These are phyloP conservation scores for Metschnikowia noctiluminum DNA, from an alignment of 805 yeast species.

Conservation along the genomic window DNA sequence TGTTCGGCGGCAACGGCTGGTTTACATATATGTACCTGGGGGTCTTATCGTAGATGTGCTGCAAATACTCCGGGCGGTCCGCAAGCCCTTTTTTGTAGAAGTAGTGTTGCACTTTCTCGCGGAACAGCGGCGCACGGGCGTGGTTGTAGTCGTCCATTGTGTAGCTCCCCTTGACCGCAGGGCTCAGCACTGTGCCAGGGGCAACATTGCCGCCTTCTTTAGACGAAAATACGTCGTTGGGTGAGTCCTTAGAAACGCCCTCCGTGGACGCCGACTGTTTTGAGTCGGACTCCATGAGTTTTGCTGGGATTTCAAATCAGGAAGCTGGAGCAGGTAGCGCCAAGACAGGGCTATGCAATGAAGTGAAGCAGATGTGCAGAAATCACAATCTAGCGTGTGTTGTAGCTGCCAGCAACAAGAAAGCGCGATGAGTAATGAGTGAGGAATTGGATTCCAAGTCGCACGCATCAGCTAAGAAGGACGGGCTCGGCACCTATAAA, in stretches of 20 bases:
- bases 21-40: conserved; percentile 50
- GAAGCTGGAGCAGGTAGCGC: neutral
- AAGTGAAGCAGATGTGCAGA: neutral
- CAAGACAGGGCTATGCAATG: neutral
- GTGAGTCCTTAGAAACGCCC: conserved; percentile 2
- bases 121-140: conserved; percentile 13
- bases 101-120: conserved; percentile 13
- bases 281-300: conserved; percentile 6
- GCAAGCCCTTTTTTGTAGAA: conserved; percentile 21
- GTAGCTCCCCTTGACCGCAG: conserved; percentile 4
- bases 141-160: conserved; percentile 13
- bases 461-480: neutral
- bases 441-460: neutral
- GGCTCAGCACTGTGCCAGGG: neutral
- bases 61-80: conserved; percentile 32
- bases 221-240: conserved; percentile 1
- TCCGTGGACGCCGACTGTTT: conserved; percentile 2
- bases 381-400: neutral
- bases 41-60: conserved; percentile 34
- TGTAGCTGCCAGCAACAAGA: neutral
- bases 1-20: conserved; percentile 44
- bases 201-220: neutral
- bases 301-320: neutral
- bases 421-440: neutral
- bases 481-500: neutral